A percentile compares a stretch with the other conserved stretches of the same genome.
Evolutionary conservation across 305 asterid genomes (phyloP).

Genomic region (Petunia hybrid): DNA sequence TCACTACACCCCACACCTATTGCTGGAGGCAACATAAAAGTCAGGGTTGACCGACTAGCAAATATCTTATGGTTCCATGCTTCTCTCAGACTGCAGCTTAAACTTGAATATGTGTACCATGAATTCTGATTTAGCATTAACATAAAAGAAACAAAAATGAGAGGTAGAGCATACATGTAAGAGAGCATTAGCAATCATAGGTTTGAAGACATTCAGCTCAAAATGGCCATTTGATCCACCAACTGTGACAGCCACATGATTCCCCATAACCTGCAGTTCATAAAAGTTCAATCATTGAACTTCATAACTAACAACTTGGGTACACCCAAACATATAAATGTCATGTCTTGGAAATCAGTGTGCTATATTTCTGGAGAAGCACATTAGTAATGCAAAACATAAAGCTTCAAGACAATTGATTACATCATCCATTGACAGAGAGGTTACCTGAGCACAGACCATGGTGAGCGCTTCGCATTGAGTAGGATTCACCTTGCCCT

Average conservation of each 20-base stretch:
- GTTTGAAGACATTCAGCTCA: slow-evolving; percentile 93
- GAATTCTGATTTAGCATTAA: not conserved
- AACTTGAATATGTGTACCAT: slow-evolving; percentile 3
- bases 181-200: slow-evolving; percentile 86
- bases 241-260: slow-evolving; percentile 84
- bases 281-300: slow-evolving; percentile 16
- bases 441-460: slow-evolving; percentile 92
- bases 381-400: not conserved
- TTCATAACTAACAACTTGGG: not conserved
- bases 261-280: slow-evolving; percentile 89
- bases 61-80: slow-evolving; percentile 1
- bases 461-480: slow-evolving; percentile 96
- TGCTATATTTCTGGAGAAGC: not conserved
- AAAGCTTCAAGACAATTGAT: slow-evolving; percentile 18
- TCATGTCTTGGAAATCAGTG: not conserved
- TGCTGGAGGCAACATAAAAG: not conserved
- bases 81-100: slow-evolving; percentile 22
- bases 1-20: not conserved
- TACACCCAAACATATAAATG: not conserved
- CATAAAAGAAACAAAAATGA: slow-evolving; percentile 42
- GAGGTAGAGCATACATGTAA: slow-evolving; percentile 66
- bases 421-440: slow-evolving; percentile 16
- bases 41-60: not conserved
- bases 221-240: slow-evolving; percentile 96
- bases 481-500: slow-evolving; percentile 94